Evolutionary conservation across 192 early-diverging fungal genomes (phyloP).

Genomic region (Umbelopsis vinacea): DNA sequence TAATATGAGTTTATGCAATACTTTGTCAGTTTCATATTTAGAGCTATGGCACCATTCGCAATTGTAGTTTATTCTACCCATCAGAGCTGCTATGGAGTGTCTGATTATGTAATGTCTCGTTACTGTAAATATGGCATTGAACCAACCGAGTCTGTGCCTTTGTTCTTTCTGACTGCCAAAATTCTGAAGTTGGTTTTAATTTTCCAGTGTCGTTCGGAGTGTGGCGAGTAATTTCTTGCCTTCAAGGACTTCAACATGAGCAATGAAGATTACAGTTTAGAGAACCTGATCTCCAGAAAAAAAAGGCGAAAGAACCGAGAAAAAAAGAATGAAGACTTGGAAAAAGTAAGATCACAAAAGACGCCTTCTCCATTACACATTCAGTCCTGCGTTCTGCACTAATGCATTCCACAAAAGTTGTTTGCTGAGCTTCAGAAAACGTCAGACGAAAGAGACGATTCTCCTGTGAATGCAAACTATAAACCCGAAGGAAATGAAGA

Average conservation of each 20-base stretch:
- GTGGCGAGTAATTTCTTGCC: background rate
- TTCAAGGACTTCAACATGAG: background rate
- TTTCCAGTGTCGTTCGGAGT: slow-evolving; percentile 11
- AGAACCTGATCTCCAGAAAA: slow-evolving; percentile 12
- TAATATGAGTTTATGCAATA: no score
- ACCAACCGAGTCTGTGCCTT: no score
- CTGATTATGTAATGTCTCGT: no score
- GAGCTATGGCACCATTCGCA: no score
- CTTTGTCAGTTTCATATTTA: no score
- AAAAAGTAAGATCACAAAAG: background rate
- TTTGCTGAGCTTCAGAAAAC: slow-evolving; percentile 18
- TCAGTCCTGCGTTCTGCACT: background rate
- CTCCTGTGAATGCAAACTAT: background rate
- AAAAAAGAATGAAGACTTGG: background rate
- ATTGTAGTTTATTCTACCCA: no score
- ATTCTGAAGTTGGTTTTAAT: background rate
- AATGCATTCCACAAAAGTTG: background rate
- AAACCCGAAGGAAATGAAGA: no score
- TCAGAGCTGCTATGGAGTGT: no score
- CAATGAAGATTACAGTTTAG: slow-evolving; percentile 1
- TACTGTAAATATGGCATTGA: no score
- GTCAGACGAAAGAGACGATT: background rate
- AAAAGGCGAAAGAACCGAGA: slow-evolving; percentile 19
- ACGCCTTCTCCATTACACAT: no score
- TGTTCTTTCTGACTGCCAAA: background rate